These are phyloP conservation scores for Styphnolobium japonicum DNA, from an alignment of 306 rosid genomes.

Conservation along the genomic window DNA sequence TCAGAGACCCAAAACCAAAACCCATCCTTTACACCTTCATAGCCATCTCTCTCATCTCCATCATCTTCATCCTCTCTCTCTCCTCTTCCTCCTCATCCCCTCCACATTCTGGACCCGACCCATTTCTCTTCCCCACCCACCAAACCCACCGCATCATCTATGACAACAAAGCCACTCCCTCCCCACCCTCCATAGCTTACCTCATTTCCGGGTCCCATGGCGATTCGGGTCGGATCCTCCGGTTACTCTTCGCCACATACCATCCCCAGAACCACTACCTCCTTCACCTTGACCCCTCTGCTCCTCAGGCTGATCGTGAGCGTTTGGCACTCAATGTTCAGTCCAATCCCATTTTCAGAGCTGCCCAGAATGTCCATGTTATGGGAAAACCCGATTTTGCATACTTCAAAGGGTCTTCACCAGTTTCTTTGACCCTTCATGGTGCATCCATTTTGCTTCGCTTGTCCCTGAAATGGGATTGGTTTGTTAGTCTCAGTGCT, in stretches of 20 bases:
- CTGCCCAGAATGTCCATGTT: slow-evolving; percentile 81
- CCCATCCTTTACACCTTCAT: slow-evolving; percentile 55
- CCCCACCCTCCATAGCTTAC: slow-evolving; percentile 75
- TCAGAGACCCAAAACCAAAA: slow-evolving; percentile 62
- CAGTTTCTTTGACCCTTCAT: slow-evolving; percentile 66
- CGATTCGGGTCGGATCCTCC: slow-evolving; percentile 54
- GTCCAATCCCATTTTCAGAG: slow-evolving; percentile 59
- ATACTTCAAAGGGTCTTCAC: slow-evolving; percentile 65
- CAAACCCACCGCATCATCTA: slow-evolving; percentile 48
- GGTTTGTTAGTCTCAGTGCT: slow-evolving; percentile 72
- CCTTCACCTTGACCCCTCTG: slow-evolving; percentile 76
- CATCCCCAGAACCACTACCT: slow-evolving; percentile 86
- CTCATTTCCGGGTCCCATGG: slow-evolving; percentile 69
- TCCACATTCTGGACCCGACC: slow-evolving; percentile 51
- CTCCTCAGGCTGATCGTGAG: slow-evolving; percentile 62
- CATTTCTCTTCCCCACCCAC: slow-evolving; percentile 61
- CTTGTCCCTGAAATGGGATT: slow-evolving; percentile 72
- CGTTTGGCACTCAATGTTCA: slow-evolving; percentile 60
- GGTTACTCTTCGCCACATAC: slow-evolving; percentile 57
- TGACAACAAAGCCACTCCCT: slow-evolving; percentile 30
- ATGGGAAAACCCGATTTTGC: slow-evolving; percentile 80
- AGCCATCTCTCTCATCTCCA: slow-evolving; percentile 47
- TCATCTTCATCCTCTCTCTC: slow-evolving; percentile 35
- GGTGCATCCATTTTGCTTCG: slow-evolving; percentile 82
- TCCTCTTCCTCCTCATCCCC: neutral